These are phyloP conservation scores for Gymnopilus junonius DNA, from an alignment of 768 basidiomycete genomes.

Conservation along the genomic window DNA sequence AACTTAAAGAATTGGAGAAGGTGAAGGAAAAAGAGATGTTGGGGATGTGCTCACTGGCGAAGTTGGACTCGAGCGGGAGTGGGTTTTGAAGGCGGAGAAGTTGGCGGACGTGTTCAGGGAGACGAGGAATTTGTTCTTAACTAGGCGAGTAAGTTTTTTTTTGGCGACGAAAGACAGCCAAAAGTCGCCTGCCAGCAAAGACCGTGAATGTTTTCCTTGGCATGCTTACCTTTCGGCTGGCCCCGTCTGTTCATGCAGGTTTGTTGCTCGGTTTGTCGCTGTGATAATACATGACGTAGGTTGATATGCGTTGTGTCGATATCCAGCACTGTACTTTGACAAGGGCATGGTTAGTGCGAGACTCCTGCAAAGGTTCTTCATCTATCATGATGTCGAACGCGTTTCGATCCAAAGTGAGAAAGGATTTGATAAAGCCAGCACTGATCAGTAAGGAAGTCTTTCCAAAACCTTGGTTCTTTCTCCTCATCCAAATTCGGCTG, in stretches of 20 bases:
- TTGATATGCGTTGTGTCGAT: neutral
- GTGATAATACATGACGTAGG: neutral
- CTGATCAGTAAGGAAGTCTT: slow-evolving; percentile 71
- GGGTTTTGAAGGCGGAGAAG: slow-evolving; percentile 84
- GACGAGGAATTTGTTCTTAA: slow-evolving; percentile 82
- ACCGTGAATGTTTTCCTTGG: slow-evolving; percentile 78
- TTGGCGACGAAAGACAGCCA: slow-evolving; percentile 48
- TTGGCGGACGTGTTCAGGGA: slow-evolving; percentile 90
- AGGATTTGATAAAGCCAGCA: slow-evolving; percentile 76
- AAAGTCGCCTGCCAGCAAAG: slow-evolving; percentile 38
- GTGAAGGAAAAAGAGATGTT: slow-evolving; percentile 69
- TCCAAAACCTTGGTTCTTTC: neutral
- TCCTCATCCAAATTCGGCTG: too few relatives aligned
- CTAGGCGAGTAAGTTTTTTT: slow-evolving; percentile 61
- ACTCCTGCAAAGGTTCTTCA: slow-evolving; percentile 75
- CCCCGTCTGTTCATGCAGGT: slow-evolving; percentile 88
- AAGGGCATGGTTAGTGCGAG: slow-evolving; percentile 60
- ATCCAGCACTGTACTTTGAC: slow-evolving; percentile 75
- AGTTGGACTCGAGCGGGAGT: slow-evolving; percentile 63
- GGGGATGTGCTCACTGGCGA: slow-evolving; percentile 46
- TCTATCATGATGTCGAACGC: slow-evolving; percentile 74
- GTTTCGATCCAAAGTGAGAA: slow-evolving; percentile 62
- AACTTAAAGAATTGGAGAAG: slow-evolving; percentile 65
- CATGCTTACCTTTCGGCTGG: slow-evolving; percentile 84
- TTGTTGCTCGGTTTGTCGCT: slow-evolving; percentile 17